Evolutionary conservation across 1,284 basidiomycete genomes (phyloP).

Genomic region (Puccinia horiana): DNA sequence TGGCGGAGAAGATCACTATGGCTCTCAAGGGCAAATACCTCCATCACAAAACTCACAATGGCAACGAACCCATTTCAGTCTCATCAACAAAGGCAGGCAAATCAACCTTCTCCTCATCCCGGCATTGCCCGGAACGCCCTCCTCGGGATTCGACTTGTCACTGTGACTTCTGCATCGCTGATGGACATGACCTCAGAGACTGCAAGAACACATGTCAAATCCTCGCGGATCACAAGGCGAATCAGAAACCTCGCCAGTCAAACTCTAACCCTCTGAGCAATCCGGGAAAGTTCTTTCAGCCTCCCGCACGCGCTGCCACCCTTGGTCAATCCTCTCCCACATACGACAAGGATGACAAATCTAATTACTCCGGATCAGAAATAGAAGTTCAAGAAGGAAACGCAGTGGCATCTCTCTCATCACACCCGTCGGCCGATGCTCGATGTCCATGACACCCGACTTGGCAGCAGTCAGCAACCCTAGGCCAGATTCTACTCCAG

Average conservation of each 20-base stretch:
- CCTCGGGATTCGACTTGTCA: neutral
- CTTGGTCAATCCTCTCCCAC: neutral
- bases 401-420: neutral
- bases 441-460: constrained; percentile 21
- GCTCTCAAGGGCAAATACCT: constrained; percentile 13
- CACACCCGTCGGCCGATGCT: neutral
- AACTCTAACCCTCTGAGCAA: no score
- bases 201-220: constrained; percentile 1
- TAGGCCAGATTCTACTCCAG: neutral
- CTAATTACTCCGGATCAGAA: constrained; percentile 5
- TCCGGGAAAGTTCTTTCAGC: neutral
- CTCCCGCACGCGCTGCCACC: neutral
- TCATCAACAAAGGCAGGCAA: neutral
- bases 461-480: neutral
- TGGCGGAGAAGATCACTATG: neutral
- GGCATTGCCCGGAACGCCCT: neutral
- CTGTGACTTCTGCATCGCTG: constrained; percentile 17
- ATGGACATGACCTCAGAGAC: constrained; percentile 6
- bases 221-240: neutral
- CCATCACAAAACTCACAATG: neutral
- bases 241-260: neutral
- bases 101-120: neutral
- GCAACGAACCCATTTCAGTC: neutral
- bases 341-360: neutral
- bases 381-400: neutral